These are phyloP conservation scores for Entrophospora sp. DNA, from an alignment of 192 early-diverging fungal species.

Conservation along the genomic window DNA sequence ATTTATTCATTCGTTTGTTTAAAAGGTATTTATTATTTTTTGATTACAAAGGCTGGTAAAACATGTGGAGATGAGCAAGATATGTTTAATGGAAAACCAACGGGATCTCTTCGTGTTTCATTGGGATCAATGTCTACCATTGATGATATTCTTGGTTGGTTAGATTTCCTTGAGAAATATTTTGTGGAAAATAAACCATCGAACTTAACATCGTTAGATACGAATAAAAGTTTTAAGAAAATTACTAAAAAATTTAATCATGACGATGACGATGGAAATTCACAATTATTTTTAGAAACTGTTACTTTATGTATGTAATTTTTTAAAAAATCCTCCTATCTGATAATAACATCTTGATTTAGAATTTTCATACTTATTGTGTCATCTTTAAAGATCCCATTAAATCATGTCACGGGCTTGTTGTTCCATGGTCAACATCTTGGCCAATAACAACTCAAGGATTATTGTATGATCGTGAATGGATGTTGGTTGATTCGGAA, in stretches of 20 bases:
- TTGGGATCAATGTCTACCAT: conserved; percentile 63
- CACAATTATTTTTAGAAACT: not conserved
- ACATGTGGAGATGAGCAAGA: conserved; percentile 71
- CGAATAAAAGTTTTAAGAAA: conserved; percentile 4
- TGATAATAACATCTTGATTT: not conserved
- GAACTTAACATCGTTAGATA: not conserved
- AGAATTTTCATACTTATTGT: conserved; percentile 23
- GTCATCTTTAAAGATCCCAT: too few species aligned
- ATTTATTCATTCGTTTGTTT: too few species aligned
- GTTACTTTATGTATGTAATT: conserved; percentile 17
- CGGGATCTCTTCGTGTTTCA: conserved; percentile 67
- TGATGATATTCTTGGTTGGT: conserved; percentile 48
- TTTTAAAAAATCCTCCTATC: too few species aligned
- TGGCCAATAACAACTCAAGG: conserved; percentile 53
- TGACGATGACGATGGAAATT: conserved; percentile 14
- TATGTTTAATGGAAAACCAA: conserved; percentile 56
- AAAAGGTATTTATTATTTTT: too few species aligned
- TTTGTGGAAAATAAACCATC: conserved; percentile 35
- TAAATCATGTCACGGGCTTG: conserved; percentile 70
- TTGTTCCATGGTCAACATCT: conserved; percentile 24
- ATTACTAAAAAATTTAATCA: not conserved
- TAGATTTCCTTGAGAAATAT: conserved; percentile 50
- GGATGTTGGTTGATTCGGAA: conserved; percentile 49
- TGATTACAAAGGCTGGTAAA: conserved; percentile 38
- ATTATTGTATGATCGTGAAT: conserved; percentile 53